Evolutionary conservation across 768 basidiomycete genomes (phyloP), one percentile per base, ranked within the genome.

Genomic region (Austroboletus festivus): DNA sequence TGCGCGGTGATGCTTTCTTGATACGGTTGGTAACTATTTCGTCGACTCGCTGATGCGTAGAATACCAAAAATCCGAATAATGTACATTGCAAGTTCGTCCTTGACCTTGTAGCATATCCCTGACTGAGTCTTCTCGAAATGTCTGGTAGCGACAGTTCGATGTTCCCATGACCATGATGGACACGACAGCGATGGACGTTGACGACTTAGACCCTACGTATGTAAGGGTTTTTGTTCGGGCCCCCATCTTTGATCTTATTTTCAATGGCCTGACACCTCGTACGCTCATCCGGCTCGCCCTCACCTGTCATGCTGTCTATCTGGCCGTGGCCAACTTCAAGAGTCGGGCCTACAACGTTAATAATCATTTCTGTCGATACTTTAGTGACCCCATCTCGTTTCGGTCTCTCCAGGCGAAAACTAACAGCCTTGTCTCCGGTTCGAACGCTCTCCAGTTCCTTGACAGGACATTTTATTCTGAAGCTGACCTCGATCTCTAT

Each of bases 381-480:
- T 75, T 78, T 52, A 34, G 51, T 4, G 49, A 68, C 20, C 68
- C 69, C 5, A n/a, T 61, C n/a, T 57, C 58, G 4, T 81, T 80
- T 48, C 70, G 78, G 15, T 57, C 52, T 4, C 61, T 79, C 3
- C 78, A 77, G 55, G 69, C 67, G 0, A 54, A 47, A 15, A 78
- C 75, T 0, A 72, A 69, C 33, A 70, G 72, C 0, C 54, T 82
- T 20, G 73, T 82, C 18, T 81, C 80, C 3, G 80, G 80, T 10
- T 80, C 80, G 0, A 67, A 63, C 22, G 79, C 78, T 0, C 69
- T 81, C 3, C 80, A 82, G 42, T 78, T 80, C 53, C 67, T 82
- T 35, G 73, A 75, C 42, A 57, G 77, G 16, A 53, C 65, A 0
- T 61, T 62, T 31, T 80, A 78, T 50, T 63, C 69, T 3, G 68